These are phyloP conservation scores for Epicoccum nigrum DNA, from an alignment of 2,329 filamentous ascomycete genomes.

Conservation along the genomic window DNA sequence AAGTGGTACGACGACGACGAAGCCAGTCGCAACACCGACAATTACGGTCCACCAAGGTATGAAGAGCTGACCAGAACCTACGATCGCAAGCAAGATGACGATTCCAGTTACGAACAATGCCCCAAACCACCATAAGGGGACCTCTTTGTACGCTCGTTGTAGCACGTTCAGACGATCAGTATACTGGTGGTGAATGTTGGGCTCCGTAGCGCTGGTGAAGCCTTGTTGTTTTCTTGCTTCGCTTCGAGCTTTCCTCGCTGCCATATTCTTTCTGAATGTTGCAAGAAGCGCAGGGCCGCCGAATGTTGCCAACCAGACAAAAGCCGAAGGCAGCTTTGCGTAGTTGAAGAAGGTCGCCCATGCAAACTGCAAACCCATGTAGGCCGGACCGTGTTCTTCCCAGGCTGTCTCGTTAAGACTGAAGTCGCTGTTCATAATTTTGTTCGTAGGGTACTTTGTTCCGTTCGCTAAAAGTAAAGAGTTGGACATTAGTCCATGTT, in stretches of 20 bases:
- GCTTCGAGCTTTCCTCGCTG: slow-evolving; percentile 17
- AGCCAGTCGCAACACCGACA: slow-evolving; percentile 62
- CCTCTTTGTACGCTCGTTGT: slow-evolving; percentile 63
- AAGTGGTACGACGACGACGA: slow-evolving; percentile 62
- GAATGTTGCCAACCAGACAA: slow-evolving; percentile 65
- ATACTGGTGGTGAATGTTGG: slow-evolving; percentile 60
- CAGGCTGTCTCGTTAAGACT: slow-evolving; percentile 57
- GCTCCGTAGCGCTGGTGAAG: slow-evolving; percentile 1
- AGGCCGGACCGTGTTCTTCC: slow-evolving; percentile 59
- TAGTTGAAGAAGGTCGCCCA: slow-evolving; percentile 68
- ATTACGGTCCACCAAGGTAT: slow-evolving; percentile 67
- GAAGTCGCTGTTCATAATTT: slow-evolving; percentile 52
- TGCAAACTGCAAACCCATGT: slow-evolving; percentile 63
- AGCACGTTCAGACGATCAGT: slow-evolving; percentile 65
- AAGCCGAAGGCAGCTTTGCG: slow-evolving; percentile 63
- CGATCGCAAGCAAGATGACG: slow-evolving; percentile 58
- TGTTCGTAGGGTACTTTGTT: slow-evolving; percentile 52
- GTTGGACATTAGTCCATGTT: slow-evolving; percentile 65
- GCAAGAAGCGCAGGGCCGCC: slow-evolving; percentile 57
- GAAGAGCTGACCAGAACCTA: slow-evolving; percentile 60
- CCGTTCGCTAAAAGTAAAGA: slow-evolving; percentile 59
- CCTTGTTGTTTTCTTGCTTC: slow-evolving; percentile 45
- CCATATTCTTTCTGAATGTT: slow-evolving; percentile 50
- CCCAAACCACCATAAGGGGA: slow-evolving; percentile 65
- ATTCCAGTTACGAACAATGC: slow-evolving; percentile 58